A percentile compares a stretch with the other conserved stretches of the same genome.
These are phyloP conservation scores for Phaffomyces thermotolerans DNA, from an alignment of 805 yeast genomes.

Conservation along the genomic window DNA sequence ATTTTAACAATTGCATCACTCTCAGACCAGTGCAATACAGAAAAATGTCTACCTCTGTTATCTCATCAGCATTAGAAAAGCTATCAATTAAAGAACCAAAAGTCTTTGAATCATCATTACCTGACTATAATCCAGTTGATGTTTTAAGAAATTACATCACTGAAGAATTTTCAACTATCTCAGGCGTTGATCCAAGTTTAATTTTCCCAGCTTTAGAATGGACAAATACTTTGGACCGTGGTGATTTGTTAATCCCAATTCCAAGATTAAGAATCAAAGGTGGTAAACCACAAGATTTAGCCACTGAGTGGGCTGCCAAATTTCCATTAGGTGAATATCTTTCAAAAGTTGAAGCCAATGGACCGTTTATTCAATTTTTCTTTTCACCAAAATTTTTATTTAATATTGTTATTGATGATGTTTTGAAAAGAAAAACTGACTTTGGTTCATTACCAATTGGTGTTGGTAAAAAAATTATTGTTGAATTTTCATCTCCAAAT, in stretches of 20 bases:
- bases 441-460: slow-evolving; percentile 79
- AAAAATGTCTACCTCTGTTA: slow-evolving; percentile 23
- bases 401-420: slow-evolving; percentile 62
- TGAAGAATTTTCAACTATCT: slow-evolving; percentile 61
- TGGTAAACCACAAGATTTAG: slow-evolving; percentile 66
- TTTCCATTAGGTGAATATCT: slow-evolving; percentile 71
- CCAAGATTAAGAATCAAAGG: slow-evolving; percentile 88
- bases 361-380: slow-evolving; percentile 87
- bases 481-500: slow-evolving; percentile 96
- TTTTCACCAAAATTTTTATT: slow-evolving; percentile 61
- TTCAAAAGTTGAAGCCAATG: slow-evolving; percentile 69
- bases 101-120: slow-evolving; percentile 52
- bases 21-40: neutral
- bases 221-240: slow-evolving; percentile 80
- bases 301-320: slow-evolving; percentile 67
- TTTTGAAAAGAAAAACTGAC: slow-evolving; percentile 46
- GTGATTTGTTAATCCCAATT: slow-evolving; percentile 86
- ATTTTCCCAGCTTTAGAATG: slow-evolving; percentile 85
- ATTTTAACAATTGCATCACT: neutral
- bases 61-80: slow-evolving; percentile 26
- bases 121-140: slow-evolving; percentile 77
- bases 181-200: slow-evolving; percentile 61
- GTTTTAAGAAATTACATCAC: slow-evolving; percentile 85
- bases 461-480: slow-evolving; percentile 56
- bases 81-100: slow-evolving; percentile 36